These are phyloP conservation scores for Fusarium dimerum DNA, from an alignment of 2,329 filamentous ascomycete genomes.

Conservation along the genomic window DNA sequence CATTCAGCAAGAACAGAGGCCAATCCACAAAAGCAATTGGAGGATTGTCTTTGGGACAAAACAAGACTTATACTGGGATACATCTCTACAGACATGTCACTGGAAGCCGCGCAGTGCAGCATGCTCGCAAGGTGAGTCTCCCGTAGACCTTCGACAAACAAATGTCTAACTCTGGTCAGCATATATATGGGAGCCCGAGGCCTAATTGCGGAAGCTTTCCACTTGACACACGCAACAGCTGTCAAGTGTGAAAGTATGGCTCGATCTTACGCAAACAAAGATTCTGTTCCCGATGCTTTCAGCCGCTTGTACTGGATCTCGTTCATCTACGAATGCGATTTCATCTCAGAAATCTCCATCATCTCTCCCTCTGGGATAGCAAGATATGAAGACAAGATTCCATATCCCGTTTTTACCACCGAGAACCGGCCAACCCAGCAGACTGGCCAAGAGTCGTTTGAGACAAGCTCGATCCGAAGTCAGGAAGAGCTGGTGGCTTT, in stretches of 20 bases:
- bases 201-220: constrained; percentile 21
- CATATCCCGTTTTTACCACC: constrained; percentile 19
- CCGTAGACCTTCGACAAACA: background rate
- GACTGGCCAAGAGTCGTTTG: background rate
- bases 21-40: background rate
- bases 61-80: background rate
- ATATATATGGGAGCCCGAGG: constrained; percentile 16
- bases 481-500: constrained; percentile 26
- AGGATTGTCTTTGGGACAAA: background rate
- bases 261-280: background rate
- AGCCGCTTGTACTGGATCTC: constrained; percentile 27
- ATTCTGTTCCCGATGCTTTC: constrained; percentile 19
- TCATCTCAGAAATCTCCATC: constrained; percentile 28
- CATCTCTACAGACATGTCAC: background rate
- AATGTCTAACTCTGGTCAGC: background rate
- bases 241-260: constrained; percentile 28
- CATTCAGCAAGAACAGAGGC: background rate
- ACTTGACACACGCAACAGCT: constrained; percentile 25
- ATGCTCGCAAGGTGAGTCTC: constrained; percentile 27
- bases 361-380: constrained; percentile 28
- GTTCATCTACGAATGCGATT: constrained; percentile 29
- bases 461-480: background rate
- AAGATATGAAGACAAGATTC: constrained; percentile 26
- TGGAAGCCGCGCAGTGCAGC: constrained; percentile 25
- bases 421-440: background rate